Conservation (phyloP, 306 rosid species). For the Quillaja saponaria region DNA sequence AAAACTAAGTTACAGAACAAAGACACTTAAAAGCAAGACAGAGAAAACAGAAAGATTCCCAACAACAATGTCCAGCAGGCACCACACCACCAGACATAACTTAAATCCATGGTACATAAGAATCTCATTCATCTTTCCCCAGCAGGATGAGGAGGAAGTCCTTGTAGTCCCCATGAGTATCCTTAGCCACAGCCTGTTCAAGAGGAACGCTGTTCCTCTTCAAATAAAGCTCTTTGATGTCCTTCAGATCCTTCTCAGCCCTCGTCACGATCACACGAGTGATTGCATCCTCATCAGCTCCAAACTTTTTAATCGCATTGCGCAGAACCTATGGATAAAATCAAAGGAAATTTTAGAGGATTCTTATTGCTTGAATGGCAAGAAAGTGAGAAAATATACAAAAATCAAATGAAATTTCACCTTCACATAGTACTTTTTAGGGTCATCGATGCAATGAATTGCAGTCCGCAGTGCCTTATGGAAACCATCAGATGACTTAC, state of each 20-base stretch:
- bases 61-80: constrained; percentile 1
- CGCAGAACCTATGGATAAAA: constrained; percentile 46
- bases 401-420: constrained; percentile 24
- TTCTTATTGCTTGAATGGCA: no score
- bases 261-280: constrained; percentile 74
- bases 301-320: constrained; percentile 51
- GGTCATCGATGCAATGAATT: constrained; percentile 61
- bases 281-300: constrained; percentile 74
- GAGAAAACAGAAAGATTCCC: not conserved
- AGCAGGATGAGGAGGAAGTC: constrained; percentile 65
- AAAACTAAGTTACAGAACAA: not conserved
- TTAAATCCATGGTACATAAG: constrained; percentile 3
- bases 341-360: no score
- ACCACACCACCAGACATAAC: constrained; percentile 5
- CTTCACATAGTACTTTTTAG: constrained; percentile 72
- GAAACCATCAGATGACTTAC: constrained; percentile 42
- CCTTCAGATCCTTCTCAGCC: constrained; percentile 67
- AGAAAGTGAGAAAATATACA: no score
- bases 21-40: not conserved
- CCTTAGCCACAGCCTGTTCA: constrained; percentile 68
- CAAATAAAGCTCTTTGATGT: constrained; percentile 64
- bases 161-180: constrained; percentile 69
- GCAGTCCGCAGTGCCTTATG: constrained; percentile 55
- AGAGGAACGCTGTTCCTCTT: constrained; percentile 61
- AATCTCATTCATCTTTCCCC: constrained; percentile 49